phyloP scores from a whole-genome alignment of 2,329 filamentous ascomycete species.

The Biscogniauxia sp. region DNA sequence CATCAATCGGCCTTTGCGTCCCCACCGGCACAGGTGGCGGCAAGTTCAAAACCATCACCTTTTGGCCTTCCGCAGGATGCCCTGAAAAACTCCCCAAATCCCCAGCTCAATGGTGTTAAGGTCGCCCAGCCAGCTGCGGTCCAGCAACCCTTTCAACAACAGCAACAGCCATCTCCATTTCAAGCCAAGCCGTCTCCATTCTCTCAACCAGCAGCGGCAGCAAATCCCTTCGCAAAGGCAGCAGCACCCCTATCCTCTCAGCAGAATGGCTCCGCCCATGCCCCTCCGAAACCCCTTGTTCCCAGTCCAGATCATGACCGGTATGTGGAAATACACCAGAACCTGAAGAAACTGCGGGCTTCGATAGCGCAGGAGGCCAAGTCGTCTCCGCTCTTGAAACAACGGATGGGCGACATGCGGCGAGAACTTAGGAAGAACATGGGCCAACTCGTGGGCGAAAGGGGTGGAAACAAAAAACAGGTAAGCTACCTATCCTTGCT shows the following conservation, averaged over 20 bases:
- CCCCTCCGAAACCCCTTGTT: constrained; percentile 15
- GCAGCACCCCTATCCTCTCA: constrained; percentile 6
- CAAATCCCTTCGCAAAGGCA: constrained; percentile 6
- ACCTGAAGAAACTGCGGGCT: constrained; percentile 57
- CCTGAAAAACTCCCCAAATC: constrained; percentile 8
- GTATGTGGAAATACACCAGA: constrained; percentile 61
- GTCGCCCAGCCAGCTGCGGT: constrained; percentile 5
- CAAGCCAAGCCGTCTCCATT: constrained; percentile 7
- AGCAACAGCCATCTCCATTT: constrained; percentile 1
- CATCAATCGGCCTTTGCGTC: background rate
- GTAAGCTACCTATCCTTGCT: constrained; percentile 37
- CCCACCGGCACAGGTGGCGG: background rate
- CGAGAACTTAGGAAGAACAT: constrained; percentile 68
- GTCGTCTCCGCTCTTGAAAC: constrained; percentile 57
- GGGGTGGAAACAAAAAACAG: constrained; percentile 57
- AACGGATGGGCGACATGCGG: constrained; percentile 67
- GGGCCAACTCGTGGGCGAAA: constrained; percentile 69
- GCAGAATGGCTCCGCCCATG: constrained; percentile 15
- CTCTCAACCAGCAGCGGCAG: constrained; percentile 8
- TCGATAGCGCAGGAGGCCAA: constrained; percentile 53
- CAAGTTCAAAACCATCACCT: constrained; percentile 1
- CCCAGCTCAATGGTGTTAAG: constrained; percentile 20
- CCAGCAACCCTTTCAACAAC: constrained; percentile 1
- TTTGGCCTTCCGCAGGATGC: constrained; percentile 7
- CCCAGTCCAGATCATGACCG: constrained; percentile 34